Evolutionary conservation across 2,329 filamentous ascomycete species (phyloP).

Genomic region (Epichloe glyceriae): DNA sequence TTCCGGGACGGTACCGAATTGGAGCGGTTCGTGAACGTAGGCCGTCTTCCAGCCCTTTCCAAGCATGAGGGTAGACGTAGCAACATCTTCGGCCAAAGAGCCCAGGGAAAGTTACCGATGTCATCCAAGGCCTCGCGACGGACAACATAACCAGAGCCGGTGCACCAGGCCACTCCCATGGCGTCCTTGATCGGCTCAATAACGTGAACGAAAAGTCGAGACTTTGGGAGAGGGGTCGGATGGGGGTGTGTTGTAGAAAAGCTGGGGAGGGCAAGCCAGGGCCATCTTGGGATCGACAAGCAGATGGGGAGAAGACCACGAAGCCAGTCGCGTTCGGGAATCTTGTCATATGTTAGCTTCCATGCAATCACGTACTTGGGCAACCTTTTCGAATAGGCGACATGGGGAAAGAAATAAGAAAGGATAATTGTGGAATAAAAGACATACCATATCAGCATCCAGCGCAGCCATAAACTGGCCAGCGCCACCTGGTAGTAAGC

Average conservation of each 20-base stretch:
- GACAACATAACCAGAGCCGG: conserved; percentile 49
- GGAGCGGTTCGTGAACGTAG: conserved; percentile 45
- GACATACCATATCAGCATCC: conserved; percentile 49
- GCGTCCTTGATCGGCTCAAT: conserved; percentile 37
- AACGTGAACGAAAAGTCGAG: conserved; percentile 46
- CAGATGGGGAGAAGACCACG: conserved; percentile 44
- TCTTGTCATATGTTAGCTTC: conserved; percentile 20
- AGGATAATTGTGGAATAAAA: not conserved
- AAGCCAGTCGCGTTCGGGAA: conserved; percentile 47
- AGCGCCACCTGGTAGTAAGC: conserved; percentile 39
- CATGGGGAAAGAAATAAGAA: not conserved
- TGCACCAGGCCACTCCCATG: conserved; percentile 47
- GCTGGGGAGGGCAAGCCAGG: conserved; percentile 46
- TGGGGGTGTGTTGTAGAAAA: conserved; percentile 49
- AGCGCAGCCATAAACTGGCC: conserved; percentile 47
- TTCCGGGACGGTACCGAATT: conserved; percentile 47
- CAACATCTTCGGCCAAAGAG: conserved; percentile 47
- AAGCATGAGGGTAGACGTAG: conserved; percentile 44
- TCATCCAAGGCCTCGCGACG: conserved; percentile 46
- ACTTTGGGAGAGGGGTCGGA: conserved; percentile 44
- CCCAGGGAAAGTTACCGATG: conserved; percentile 50
- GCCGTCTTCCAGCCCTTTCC: conserved; percentile 50
- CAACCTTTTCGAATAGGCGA: not conserved
- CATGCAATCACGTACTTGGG: not conserved
- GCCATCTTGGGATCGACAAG: conserved; percentile 43